phyloP scores from a whole-genome alignment of 768 basidiomycete genomes.

The Strobilomyces dryophilus region DNA sequence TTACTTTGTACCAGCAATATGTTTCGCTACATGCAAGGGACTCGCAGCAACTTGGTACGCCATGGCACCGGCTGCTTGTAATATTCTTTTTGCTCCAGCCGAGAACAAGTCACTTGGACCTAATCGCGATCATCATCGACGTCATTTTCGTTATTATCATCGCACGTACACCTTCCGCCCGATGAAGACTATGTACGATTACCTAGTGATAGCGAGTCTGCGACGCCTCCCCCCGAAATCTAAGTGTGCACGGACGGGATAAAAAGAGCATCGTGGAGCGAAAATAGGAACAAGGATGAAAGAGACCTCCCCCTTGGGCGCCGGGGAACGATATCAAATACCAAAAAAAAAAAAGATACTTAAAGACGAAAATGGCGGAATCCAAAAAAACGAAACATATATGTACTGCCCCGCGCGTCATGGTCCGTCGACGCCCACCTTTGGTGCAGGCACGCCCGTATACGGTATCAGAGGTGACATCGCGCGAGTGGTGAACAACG shows the following conservation, averaged over 20 bases:
- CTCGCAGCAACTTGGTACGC: too few relatives aligned
- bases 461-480: slow-evolving; percentile 26
- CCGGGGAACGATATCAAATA: not conserved
- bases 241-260: not conserved
- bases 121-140: not conserved
- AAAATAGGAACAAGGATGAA: not conserved
- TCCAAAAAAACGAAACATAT: not conserved
- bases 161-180: not conserved
- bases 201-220: not conserved
- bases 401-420: slow-evolving; percentile 1
- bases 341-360: not conserved
- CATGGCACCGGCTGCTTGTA: too few relatives aligned
- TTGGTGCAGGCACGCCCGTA: slow-evolving; percentile 2
- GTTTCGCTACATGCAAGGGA: too few relatives aligned
- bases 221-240: not conserved
- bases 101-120: too few relatives aligned
- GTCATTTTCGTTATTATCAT: slow-evolving; percentile 3
- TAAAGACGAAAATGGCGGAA: not conserved
- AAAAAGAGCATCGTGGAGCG: slow-evolving; percentile 1
- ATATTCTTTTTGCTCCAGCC: too few relatives aligned
- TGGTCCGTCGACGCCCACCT: slow-evolving; percentile 19
- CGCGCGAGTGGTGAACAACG: slow-evolving; percentile 17
- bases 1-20: too few relatives aligned
- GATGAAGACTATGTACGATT: slow-evolving; percentile 3
- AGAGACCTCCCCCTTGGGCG: not conserved